Percentiles rank a stretch among this genome's conserved stretches.
These are phyloP conservation scores for Pythium apleroticum DNA, from an alignment of 352 stramenopile species.

Conservation along the genomic window DNA sequence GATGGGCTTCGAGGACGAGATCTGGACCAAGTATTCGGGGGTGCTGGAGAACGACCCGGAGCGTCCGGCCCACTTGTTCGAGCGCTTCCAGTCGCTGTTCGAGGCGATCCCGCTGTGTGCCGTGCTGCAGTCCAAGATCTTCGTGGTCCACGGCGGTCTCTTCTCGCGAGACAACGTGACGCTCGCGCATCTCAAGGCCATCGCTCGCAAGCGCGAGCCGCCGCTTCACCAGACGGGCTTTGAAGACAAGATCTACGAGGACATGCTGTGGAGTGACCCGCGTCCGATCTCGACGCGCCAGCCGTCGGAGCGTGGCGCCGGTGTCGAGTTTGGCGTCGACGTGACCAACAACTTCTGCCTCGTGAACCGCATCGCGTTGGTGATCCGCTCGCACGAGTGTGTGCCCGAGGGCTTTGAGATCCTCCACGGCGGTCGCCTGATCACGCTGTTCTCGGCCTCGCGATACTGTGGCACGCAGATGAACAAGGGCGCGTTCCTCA, in stretches of 20 bases:
- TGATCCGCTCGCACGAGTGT: conserved; percentile 94
- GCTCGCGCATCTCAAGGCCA: conserved; percentile 87
- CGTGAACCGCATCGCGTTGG: conserved; percentile 91
- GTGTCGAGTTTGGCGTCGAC: conserved; percentile 91
- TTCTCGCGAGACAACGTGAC: conserved; percentile 92
- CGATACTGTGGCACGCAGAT: conserved; percentile 92
- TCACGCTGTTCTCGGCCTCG: conserved; percentile 92
- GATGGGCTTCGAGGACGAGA: conserved; percentile 92
- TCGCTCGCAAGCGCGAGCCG: conserved; percentile 90
- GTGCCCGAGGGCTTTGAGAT: conserved; percentile 92
- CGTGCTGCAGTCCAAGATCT: conserved; percentile 90
- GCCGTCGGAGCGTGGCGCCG: conserved; percentile 85
- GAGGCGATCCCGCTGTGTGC: conserved; percentile 88
- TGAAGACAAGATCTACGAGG: conserved; percentile 93
- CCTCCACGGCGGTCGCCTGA: conserved; percentile 83
- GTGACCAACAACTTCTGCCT: conserved; percentile 94
- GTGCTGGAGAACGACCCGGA: conserved; percentile 56
- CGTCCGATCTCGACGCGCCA: conserved; percentile 73
- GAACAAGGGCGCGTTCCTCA: conserved; percentile 93
- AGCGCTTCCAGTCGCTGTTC: conserved; percentile 82
- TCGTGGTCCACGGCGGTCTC: conserved; percentile 93
- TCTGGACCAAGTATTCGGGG: conserved; percentile 83
- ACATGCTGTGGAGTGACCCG: conserved; percentile 93
- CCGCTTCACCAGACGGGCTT: conserved; percentile 87
- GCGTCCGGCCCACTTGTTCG: conserved; percentile 53